A percentile compares a stretch with the other conserved stretches of the same genome.
These are phyloP conservation scores for Pseudogymnoascus sp. DNA, from an alignment of 2,329 filamentous ascomycete genomes.

Conservation along the genomic window DNA sequence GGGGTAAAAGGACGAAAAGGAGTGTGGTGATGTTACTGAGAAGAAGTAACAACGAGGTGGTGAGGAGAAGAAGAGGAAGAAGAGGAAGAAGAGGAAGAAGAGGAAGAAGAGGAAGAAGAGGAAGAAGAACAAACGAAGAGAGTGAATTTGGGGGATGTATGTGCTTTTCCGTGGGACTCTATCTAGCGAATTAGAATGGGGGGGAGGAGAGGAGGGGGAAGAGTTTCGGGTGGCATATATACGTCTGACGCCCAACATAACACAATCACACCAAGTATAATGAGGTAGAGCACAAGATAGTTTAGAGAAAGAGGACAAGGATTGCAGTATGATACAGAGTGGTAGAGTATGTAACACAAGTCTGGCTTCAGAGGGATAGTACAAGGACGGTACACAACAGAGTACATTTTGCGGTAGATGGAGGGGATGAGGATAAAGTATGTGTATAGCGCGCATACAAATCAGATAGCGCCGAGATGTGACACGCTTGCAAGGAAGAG, in stretches of 20 bases:
- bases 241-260: background rate
- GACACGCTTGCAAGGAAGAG: background rate
- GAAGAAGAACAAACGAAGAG: background rate
- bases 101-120: conserved; percentile 5
- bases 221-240: background rate
- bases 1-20: conserved; percentile 16
- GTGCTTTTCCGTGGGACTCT: background rate
- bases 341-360: background rate
- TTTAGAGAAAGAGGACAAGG: background rate
- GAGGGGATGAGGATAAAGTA: background rate
- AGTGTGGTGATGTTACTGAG: conserved; percentile 9
- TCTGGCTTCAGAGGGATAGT: background rate
- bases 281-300: background rate
- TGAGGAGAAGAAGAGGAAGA: conserved; percentile 4
- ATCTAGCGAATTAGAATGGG: background rate
- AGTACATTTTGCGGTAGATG: background rate
- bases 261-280: background rate
- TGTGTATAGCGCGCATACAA: background rate
- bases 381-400: background rate
- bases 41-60: background rate
- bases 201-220: background rate
- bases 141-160: background rate
- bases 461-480: background rate
- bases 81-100: conserved; percentile 5
- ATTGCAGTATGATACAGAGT: background rate